phyloP scores from a whole-genome alignment of 139 green algal species.

The Chlamydomonas sp. region DNA sequence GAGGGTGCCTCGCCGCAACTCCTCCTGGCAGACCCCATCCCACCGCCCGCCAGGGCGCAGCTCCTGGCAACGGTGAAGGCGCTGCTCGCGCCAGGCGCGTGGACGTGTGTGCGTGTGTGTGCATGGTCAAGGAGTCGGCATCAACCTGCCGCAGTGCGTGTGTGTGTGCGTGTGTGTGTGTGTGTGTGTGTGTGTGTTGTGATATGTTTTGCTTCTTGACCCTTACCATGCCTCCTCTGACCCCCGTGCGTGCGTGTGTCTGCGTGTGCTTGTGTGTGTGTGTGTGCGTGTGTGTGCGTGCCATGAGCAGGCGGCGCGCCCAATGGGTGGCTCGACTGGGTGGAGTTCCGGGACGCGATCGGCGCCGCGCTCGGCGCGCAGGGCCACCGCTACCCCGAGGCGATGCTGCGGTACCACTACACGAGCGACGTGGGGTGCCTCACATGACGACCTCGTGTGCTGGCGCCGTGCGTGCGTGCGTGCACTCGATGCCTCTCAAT shows the following conservation, averaged over 20 bases:
- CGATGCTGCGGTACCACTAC: slow-evolving; percentile 3
- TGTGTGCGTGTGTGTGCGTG: background rate
- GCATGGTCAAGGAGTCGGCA: background rate
- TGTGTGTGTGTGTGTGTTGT: background rate
- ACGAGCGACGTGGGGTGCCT: background rate
- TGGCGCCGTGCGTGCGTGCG: too few species aligned
- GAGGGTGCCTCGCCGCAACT: too few species aligned
- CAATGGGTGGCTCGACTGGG: background rate
- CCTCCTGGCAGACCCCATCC: too few species aligned
- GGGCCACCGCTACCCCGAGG: background rate
- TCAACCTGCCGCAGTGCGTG: background rate
- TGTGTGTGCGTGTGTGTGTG: background rate
- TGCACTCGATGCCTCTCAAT: too few species aligned
- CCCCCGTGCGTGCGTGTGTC: background rate
- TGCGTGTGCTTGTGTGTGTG: background rate
- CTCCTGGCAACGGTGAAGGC: too few species aligned
- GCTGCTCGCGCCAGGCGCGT: too few species aligned
- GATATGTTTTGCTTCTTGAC: background rate
- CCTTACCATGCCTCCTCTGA: background rate
- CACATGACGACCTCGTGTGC: too few species aligned
- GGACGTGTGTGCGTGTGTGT: background rate
- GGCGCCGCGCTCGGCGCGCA: background rate
- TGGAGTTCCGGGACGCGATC: slow-evolving; percentile 2
- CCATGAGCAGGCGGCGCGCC: too few species aligned
- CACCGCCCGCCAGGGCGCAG: too few species aligned